Percentiles rank a stretch among this genome's conserved stretches.
These are phyloP conservation scores for Aspergillus novoparasiticus DNA, from an alignment of 2,329 filamentous ascomycete species.

Conservation along the genomic window DNA sequence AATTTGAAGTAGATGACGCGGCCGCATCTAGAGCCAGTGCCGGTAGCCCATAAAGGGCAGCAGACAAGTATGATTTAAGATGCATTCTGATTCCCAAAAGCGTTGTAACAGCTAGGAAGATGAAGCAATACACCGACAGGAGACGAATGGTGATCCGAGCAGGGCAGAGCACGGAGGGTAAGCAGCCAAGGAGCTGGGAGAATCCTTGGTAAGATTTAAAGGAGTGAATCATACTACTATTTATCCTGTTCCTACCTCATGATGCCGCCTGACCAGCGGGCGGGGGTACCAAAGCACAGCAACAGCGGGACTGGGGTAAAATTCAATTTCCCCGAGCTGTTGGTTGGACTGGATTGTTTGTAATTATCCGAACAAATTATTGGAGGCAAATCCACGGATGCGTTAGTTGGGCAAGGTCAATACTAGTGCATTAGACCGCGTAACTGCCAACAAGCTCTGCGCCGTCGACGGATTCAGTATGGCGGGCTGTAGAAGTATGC, in stretches of 20 bases:
- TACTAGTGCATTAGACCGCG: neutral
- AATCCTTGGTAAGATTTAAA: constrained; percentile 18
- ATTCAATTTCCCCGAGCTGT: constrained; percentile 10
- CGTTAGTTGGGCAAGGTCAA: constrained; percentile 1
- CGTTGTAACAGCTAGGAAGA: constrained; percentile 32
- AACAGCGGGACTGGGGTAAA: constrained; percentile 19
- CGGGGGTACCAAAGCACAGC: constrained; percentile 17
- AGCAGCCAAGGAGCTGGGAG: constrained; percentile 26
- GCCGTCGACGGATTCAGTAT: constrained; percentile 1
- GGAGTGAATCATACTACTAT: constrained; percentile 20
- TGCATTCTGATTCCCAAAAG: constrained; percentile 40
- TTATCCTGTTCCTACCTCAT: constrained; percentile 22
- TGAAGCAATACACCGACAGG: constrained; percentile 30
- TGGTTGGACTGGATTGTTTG: constrained; percentile 21
- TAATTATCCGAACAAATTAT: constrained; percentile 21
- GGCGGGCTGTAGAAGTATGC: constrained; percentile 1
- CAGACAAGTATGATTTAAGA: constrained; percentile 35
- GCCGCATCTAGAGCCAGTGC: constrained; percentile 26
- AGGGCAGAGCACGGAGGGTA: constrained; percentile 32
- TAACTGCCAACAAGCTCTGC: constrained; percentile 4
- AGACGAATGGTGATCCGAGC: constrained; percentile 32
- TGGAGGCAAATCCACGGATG: constrained; percentile 3
- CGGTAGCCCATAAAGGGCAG: constrained; percentile 37
- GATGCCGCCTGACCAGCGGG: constrained; percentile 23
- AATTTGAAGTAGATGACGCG: constrained; percentile 23